Base-by-base conservation (phyloP, 2,329 filamentous ascomycete genomes). In the Sphaerostilbella broomeana region DNA sequence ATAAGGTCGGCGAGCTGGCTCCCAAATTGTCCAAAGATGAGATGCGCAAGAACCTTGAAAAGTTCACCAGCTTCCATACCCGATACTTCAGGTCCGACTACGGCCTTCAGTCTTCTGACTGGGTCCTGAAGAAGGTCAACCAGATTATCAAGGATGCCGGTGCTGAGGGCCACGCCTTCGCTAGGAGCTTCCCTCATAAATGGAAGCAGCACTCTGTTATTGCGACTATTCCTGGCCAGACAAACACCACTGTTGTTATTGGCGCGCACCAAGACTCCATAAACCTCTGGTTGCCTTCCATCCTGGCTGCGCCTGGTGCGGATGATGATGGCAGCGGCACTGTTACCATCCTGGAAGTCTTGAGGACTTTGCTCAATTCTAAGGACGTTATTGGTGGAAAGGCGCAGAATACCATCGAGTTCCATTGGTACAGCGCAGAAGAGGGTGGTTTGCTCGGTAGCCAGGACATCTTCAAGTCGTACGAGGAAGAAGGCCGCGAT, bases 221-320 rank as follows among this genome's bases (percentile, higher is more conserved):
- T 56, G 89, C 87, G 17, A 89, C 83, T 6, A 87, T 98, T 34
- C 90, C 90, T 0, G 90, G 90, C 40, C 75, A 84, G 67, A 84
- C 77, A 43, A 81, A 92, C 55, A 84, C 82, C 61, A 95, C 89
- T 1, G 74, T 95, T 16, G 81, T 95, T 13, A 82, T 95, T 49
- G 89, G 90, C 37, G 88, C 89, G 1, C 89, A 95, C 61, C 89
- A 94, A 60, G 90, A 97, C 62, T 94, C 86, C 53, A 94, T 95
- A 65, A 97, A 97, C 64, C 72, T 95, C 31, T 94, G 87, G 67
- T 64, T 95, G 10, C 90, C 89, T 1, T 86, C 83, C 3, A 69
- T 94, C 24, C 73, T 95, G 22, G 77, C 84, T 11, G 89, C 90
- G 0, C 90, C 90, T 0, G 90, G 90, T 31, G 89, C 90, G n/a